These are phyloP conservation scores for Mycena vulgaris DNA, from an alignment of 768 basidiomycete species.

Conservation along the genomic window DNA sequence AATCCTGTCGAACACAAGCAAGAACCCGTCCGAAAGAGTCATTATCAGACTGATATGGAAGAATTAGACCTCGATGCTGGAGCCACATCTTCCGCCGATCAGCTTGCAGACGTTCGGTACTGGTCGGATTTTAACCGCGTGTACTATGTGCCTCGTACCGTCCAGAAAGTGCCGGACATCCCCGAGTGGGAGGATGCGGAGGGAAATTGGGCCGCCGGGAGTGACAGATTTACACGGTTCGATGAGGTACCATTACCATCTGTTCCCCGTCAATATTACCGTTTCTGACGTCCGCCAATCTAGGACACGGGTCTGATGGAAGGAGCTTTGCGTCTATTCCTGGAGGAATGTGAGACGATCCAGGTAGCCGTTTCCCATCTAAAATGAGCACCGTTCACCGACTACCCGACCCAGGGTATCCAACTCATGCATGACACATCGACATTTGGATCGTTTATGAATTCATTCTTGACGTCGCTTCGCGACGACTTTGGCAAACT, in stretches of 20 bases:
- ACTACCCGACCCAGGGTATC: conserved; percentile 65
- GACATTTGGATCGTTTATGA: conserved; percentile 76
- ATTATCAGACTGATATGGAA: conserved; percentile 66
- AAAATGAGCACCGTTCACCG: neutral
- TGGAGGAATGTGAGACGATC: conserved; percentile 83
- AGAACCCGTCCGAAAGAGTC: conserved; percentile 66
- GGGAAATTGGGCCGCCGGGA: conserved; percentile 71
- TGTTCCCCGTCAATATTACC: neutral
- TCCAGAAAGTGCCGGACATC: conserved; percentile 75
- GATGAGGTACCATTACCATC: conserved; percentile 62
- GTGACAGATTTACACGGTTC: conserved; percentile 66
- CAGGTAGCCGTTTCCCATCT: conserved; percentile 64
- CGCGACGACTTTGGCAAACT: conserved; percentile 80
- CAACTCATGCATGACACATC: conserved; percentile 76
- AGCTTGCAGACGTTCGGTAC: conserved; percentile 60
- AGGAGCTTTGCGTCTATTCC: conserved; percentile 72
- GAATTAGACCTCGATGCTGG: conserved; percentile 40
- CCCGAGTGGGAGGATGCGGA: conserved; percentile 68
- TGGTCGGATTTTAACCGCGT: conserved; percentile 82
- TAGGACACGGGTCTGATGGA: conserved; percentile 81
- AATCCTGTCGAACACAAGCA: conserved; percentile 65
- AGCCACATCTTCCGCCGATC: conserved; percentile 18
- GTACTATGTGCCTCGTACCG: conserved; percentile 74
- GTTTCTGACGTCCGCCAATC: neutral
- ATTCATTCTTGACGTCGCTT: conserved; percentile 70